These are phyloP conservation scores for Eutrema heterophyllum DNA, from an alignment of 345 rosid genomes.

Conservation along the genomic window DNA sequence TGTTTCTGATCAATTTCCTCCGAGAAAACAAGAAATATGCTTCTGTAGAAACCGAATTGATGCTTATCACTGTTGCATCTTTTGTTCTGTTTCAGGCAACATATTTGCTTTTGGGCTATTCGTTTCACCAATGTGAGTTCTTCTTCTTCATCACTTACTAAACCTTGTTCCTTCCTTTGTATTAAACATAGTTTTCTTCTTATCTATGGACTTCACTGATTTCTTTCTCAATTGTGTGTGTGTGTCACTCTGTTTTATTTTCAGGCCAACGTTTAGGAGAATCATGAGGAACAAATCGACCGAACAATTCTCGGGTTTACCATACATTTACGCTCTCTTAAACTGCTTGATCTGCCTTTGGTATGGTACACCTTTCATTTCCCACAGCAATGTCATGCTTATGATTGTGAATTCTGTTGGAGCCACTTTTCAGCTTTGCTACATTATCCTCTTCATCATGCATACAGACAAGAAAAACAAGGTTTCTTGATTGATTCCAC, in stretches of 20 bases:
- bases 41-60: background rate
- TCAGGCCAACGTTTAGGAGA: slow-evolving; percentile 85
- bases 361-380: slow-evolving; percentile 77
- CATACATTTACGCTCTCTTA: slow-evolving; percentile 73
- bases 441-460: slow-evolving; percentile 51
- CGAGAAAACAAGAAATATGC: background rate
- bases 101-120: slow-evolving; percentile 79
- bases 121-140: slow-evolving; percentile 73
- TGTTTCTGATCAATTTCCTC: background rate
- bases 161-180: background rate
- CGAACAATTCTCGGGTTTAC: slow-evolving; percentile 81
- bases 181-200: background rate
- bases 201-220: background rate
- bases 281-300: slow-evolving; percentile 71
- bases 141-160: background rate
- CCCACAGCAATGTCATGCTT: slow-evolving; percentile 50
- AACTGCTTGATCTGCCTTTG: slow-evolving; percentile 80
- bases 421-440: slow-evolving; percentile 62
- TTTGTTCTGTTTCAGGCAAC: slow-evolving; percentile 57
- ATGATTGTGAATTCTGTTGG: slow-evolving; percentile 74
- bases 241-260: slow-evolving; percentile 6
- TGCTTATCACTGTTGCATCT: slow-evolving; percentile 6
- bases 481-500: slow-evolving; percentile 37
- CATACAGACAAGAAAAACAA: slow-evolving; percentile 53
- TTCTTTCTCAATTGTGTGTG: background rate